Percentiles rank a stretch among this genome's conserved stretches.
Conservation (phyloP, 768 basidiomycete species). For the Lentinus tigrinus region DNA sequence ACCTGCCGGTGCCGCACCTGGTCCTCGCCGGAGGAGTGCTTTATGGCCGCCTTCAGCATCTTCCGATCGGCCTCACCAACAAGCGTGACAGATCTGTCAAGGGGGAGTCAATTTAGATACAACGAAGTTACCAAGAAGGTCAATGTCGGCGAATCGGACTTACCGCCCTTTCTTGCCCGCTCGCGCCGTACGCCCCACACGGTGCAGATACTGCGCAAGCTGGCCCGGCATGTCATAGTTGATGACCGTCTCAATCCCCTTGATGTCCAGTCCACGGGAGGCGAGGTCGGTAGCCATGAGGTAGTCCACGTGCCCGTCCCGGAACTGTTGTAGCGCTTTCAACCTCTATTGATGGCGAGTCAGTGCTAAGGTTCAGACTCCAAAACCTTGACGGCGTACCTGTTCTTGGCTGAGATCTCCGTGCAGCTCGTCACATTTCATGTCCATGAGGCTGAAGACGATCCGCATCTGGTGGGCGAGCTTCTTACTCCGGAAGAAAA, state of each 20-base stretch:
- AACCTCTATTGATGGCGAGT: constrained; percentile 58
- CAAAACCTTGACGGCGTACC: constrained; percentile 43
- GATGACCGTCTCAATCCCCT: constrained; percentile 95
- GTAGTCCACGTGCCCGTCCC: constrained; percentile 85
- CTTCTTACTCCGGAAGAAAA: constrained; percentile 96
- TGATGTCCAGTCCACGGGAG: constrained; percentile 94
- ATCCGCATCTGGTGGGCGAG: constrained; percentile 96
- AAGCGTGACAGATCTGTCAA: constrained; percentile 80
- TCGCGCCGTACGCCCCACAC: constrained; percentile 95
- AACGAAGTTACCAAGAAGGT: neutral
- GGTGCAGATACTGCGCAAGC: constrained; percentile 91
- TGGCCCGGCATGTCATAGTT: constrained; percentile 99
- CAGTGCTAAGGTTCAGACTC: neutral
- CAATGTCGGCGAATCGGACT: constrained; percentile 27
- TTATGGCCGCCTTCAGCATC: constrained; percentile 94
- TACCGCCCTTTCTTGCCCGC: constrained; percentile 91
- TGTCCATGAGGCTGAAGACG: constrained; percentile 83
- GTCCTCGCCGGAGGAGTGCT: constrained; percentile 75
- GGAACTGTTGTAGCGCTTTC: constrained; percentile 80
- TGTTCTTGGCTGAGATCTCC: constrained; percentile 97
- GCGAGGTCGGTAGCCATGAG: constrained; percentile 97
- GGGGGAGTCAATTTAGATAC: neutral
- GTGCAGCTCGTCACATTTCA: constrained; percentile 91
- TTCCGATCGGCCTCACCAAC: constrained; percentile 96
- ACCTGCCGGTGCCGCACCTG: constrained; percentile 88